Evolutionary conservation across 1,139 yeast genomes (phyloP), one percentile per base, ranked within the genome.

Genomic region (Blastobotrys serpentis): DNA sequence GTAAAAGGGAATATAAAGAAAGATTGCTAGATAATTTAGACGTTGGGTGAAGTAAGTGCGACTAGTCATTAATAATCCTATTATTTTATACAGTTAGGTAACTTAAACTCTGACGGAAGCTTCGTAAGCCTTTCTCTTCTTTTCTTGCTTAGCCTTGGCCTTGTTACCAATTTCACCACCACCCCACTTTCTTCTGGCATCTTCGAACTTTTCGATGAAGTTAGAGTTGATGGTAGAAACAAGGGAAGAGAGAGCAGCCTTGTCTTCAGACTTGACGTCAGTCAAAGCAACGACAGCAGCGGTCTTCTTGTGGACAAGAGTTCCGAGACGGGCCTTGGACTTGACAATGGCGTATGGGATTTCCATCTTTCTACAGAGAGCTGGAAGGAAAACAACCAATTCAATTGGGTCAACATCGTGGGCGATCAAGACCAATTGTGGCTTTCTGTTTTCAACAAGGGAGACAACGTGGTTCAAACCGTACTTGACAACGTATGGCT

Each of bases 401-500:
- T 90, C 98, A 71, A 90, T 87, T 73, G 98, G 98, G 81, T 90
- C 98, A 69, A 90, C 98, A 68, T 90, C 98, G 79, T 90, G 85
- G 73, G 98, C 97, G 71, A 90, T 90, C 73, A 90, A 82, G 61
- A 90, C 97, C 68, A 90, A 82, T 76, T 88, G 86, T 65, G 96
- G 95, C 82, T 90, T 90, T 84, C 90, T 90, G 94, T 89, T 89
- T 82, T 90, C 98, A 68, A 90, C 77, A 64, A 90, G 82, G 57
- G 96, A 83, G 64, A 89, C 96, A 77, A 90, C 96, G 77, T 90
- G 98, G 89, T 90, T 90, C 70, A 90, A 83, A 82, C 97, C 97
- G 79, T 84, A 90, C 82, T 90, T 90, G 73, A 90, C 95, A 65
- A 80, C 89, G 73, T 82, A 85, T 68, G 98, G 98, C 82, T 90